A percentile compares a stretch with the other conserved stretches of the same genome.
Conservation (phyloP, 768 basidiomycete genomes). For the Mycena haematopus region DNA sequence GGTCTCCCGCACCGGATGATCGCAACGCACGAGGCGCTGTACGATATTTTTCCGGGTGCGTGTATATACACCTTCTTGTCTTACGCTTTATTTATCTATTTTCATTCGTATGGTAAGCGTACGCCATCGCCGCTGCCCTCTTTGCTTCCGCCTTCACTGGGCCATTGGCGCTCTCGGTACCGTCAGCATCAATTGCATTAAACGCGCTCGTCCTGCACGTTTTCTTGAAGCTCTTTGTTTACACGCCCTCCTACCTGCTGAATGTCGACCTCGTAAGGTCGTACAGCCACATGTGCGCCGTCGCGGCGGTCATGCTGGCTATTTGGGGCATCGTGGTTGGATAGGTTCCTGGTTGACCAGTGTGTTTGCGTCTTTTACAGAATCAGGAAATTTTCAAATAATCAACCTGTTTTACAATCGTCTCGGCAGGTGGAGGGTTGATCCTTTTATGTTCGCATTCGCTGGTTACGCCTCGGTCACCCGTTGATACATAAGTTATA, state of each 20-base stretch:
- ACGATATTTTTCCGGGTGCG: constrained; percentile 18
- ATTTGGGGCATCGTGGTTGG: constrained; percentile 1
- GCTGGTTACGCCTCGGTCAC: too few relatives aligned
- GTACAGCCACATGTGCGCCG: constrained; percentile 15
- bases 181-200: not conserved
- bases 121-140: not conserved
- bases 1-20: constrained; percentile 18
- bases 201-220: constrained; percentile 21
- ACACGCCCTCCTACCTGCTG: constrained; percentile 7
- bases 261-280: not conserved
- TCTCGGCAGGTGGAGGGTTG: too few relatives aligned
- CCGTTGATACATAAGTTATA: too few relatives aligned
- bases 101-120: not conserved
- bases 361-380: too few relatives aligned
- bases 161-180: not conserved
- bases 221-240: constrained; percentile 14
- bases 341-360: too few relatives aligned
- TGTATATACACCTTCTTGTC: too few relatives aligned
- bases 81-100: not conserved
- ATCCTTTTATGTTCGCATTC: too few relatives aligned
- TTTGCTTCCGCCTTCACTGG: too few relatives aligned
- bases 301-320: constrained; percentile 13
- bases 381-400: too few relatives aligned
- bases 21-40: constrained; percentile 21
- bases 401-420: too few relatives aligned